Conservation (phyloP, 1,284 basidiomycete species). For the Apiotrichum veenhuisii region DNA sequence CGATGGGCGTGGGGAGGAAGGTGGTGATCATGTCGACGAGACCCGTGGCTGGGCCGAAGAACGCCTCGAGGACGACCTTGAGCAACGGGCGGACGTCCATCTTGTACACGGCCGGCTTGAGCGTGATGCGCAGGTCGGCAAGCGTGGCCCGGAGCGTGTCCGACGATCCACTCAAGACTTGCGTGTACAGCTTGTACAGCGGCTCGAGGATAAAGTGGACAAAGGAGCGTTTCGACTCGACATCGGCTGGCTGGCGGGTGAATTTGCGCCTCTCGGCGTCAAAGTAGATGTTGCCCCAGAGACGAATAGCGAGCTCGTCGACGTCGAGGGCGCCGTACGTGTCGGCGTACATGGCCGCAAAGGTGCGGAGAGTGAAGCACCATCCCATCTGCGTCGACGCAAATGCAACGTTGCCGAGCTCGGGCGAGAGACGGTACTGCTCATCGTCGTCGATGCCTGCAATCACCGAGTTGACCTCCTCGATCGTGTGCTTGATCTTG, state of each 20-base stretch:
- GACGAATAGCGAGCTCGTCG: conserved; percentile 66
- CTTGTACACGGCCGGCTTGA: conserved; percentile 94
- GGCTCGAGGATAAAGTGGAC: conserved; percentile 97
- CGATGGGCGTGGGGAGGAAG: conserved; percentile 78
- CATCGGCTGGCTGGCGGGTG: conserved; percentile 73
- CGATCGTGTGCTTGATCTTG: conserved; percentile 98
- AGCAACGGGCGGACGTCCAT: conserved; percentile 95
- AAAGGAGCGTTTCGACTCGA: conserved; percentile 80
- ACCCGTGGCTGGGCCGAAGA: conserved; percentile 86
- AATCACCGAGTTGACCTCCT: conserved; percentile 95
- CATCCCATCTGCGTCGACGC: conserved; percentile 95
- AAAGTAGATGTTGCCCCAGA: conserved; percentile 99
- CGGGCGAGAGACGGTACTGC: conserved; percentile 80
- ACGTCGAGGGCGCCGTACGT: conserved; percentile 60
- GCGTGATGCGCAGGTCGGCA: conserved; percentile 70
- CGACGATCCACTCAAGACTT: conserved; percentile 86
- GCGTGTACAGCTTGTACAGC: conserved; percentile 93
- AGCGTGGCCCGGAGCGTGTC: conserved; percentile 78
- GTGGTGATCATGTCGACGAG: conserved; percentile 88
- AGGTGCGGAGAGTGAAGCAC: conserved; percentile 93
- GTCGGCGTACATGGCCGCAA: conserved; percentile 94
- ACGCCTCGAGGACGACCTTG: conserved; percentile 89
- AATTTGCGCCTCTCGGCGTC: conserved; percentile 78
- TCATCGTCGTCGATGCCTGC: conserved; percentile 87
- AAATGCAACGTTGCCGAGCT: conserved; percentile 94